These are phyloP conservation scores for Naganishia antarctica DNA, from an alignment of 768 basidiomycete genomes.

Conservation along the genomic window DNA sequence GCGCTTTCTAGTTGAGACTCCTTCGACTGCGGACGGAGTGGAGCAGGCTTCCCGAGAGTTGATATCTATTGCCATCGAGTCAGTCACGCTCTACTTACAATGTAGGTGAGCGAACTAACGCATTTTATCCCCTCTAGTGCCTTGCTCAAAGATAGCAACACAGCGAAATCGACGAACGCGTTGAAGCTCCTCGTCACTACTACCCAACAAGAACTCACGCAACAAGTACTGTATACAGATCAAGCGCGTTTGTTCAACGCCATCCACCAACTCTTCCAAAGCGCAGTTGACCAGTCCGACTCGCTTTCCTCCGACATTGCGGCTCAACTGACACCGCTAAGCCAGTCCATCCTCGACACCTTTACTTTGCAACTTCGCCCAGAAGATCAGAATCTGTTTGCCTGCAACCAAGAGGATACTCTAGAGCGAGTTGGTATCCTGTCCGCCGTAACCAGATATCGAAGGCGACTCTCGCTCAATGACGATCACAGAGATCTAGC, in stretches of 20 bases:
- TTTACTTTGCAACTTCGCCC: neutral
- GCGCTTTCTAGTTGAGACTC: neutral
- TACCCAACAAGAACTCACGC: neutral
- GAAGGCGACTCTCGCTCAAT: neutral
- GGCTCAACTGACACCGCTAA: neutral
- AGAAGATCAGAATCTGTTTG: neutral
- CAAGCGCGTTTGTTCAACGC: neutral
- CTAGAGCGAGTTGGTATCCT: neutral
- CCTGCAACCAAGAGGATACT: neutral
- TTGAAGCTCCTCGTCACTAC: slow-evolving; percentile 3
- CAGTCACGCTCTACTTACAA: neutral
- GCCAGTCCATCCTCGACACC: neutral
- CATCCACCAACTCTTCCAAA: neutral
- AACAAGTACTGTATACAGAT: neutral
- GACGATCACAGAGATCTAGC: neutral
- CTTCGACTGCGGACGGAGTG: neutral
- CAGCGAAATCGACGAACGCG: slow-evolving; percentile 1
- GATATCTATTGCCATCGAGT: slow-evolving; percentile 3
- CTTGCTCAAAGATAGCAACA: neutral
- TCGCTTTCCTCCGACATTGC: neutral
- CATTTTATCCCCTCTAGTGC: neutral
- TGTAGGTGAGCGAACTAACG: neutral
- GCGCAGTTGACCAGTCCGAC: neutral
- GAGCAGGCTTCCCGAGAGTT: neutral
- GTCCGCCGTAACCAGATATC: neutral